phyloP scores from a whole-genome alignment of 2,329 filamentous ascomycete species.

The Xylariaceae sp. region DNA sequence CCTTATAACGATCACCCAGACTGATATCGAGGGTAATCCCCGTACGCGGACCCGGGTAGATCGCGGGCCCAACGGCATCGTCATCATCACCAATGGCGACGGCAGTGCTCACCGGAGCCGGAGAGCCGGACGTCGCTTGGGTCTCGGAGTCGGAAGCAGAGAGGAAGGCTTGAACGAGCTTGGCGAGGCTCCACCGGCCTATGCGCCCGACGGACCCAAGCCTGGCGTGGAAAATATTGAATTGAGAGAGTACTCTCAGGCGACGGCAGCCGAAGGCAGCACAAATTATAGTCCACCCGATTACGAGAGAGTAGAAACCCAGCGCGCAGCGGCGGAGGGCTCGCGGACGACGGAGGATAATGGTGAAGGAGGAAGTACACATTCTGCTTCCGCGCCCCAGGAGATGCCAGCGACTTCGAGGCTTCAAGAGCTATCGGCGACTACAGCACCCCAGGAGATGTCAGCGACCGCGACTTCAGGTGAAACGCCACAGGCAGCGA shows the following conservation, averaged over 20 bases:
- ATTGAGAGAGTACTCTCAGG: conserved; percentile 13
- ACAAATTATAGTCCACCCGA: conserved; percentile 16
- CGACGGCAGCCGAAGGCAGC: conserved; percentile 9
- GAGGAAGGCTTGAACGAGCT: conserved; percentile 33
- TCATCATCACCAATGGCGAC: conserved; percentile 6
- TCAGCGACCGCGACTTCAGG: conserved; percentile 1
- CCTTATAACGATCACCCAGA: conserved; percentile 16
- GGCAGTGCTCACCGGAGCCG: conserved; percentile 11
- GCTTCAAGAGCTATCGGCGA: no score
- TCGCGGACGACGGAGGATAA: conserved; percentile 2
- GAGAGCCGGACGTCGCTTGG: conserved; percentile 7
- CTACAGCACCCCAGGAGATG: no score
- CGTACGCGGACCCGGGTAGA: background rate
- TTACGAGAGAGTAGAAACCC: conserved; percentile 8
- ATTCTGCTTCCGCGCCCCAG: no score
- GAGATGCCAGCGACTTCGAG: no score
- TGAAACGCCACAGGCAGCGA: conserved; percentile 1
- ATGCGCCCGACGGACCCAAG: conserved; percentile 22
- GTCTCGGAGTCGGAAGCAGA: conserved; percentile 20
- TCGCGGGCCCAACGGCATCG: conserved; percentile 4
- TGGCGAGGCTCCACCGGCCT: conserved; percentile 32
- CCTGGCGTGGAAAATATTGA: conserved; percentile 17
- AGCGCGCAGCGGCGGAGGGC: background rate
- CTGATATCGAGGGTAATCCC: conserved; percentile 17
- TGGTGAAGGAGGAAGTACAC: no score